Evolutionary conservation across 805 yeast species (phyloP), one percentile per base, ranked within the genome.

Genomic region (Metschnikowia sp.): DNA sequence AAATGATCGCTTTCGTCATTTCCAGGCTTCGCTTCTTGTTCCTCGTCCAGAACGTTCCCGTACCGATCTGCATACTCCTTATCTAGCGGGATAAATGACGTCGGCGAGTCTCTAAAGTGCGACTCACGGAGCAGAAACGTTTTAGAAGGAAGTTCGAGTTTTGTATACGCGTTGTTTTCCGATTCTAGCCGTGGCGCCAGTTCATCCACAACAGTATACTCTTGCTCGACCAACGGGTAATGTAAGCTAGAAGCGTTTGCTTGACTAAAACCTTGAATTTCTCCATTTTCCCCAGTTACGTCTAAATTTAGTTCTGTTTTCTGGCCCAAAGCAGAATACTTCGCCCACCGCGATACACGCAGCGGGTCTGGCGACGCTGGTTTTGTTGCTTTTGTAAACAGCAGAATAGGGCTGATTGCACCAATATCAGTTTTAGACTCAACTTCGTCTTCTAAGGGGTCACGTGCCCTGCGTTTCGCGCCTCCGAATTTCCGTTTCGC

Each of bases 101-200:
- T 13, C 1, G 43, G 44, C 5, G 31, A 6, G 12, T 53, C 57
- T 19, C 55, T 33, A 42, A 55, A 55, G 22, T 55, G 47, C 28
- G 50, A 37, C 28, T 44, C 45, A 13, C 32, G 35, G 10, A 55
- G 47, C 33, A 45, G 30, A 26, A 55, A 55, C 9, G 55, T 53
- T 9, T 39, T 37, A n/a, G 31, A 10, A n/a, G 33, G 29, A 12
- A 32, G 30, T 18, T 39, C 28, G 15, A 44, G 29, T 28, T 18
- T 41, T 8, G 46, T 48, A 36, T 35, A 58, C 10, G 63, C 54
- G 13, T 39, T 63, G 22, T 65, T 73, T 8, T 46, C 49, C n/a
- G 35, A 30, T 11, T 26, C 15, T 10, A 32, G 19, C 11, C n/a
- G n/a, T 2, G 33, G 33, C 11, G 5, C 33, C 7, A n/a, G 3